Percentiles rank a stretch among this genome's conserved stretches.
These are phyloP conservation scores for Trametes maxima DNA, from an alignment of 768 basidiomycete species.

Conservation along the genomic window DNA sequence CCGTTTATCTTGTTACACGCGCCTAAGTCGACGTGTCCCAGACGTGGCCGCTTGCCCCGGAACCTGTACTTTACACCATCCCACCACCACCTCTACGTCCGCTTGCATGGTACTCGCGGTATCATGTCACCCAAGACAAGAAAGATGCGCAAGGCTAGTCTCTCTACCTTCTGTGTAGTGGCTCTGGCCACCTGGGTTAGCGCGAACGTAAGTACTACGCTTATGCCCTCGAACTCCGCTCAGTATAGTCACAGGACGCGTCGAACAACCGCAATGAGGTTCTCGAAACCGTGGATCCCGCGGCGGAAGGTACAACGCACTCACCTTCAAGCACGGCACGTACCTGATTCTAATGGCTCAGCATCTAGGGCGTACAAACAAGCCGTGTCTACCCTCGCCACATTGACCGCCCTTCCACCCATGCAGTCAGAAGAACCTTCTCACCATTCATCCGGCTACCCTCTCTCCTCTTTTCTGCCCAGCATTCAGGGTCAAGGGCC, in stretches of 20 bases:
- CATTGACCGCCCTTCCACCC: constrained; percentile 62
- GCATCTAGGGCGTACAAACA: constrained; percentile 77
- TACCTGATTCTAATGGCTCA: constrained; percentile 33
- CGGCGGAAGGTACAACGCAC: constrained; percentile 25
- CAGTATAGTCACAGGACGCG: background rate
- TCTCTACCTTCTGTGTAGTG: constrained; percentile 35
- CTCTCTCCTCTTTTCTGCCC: constrained; percentile 68
- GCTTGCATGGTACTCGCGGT: background rate
- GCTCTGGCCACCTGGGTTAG: constrained; percentile 30
- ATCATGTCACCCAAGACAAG: constrained; percentile 5
- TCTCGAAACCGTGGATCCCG: constrained; percentile 21
- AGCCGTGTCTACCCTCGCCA: constrained; percentile 66
- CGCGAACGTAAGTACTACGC: constrained; percentile 19
- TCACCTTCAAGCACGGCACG: background rate
- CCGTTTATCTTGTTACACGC: no score
- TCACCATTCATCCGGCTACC: constrained; percentile 50
- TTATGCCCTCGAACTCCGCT: background rate
- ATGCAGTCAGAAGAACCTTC: constrained; percentile 57
- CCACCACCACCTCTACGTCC: background rate
- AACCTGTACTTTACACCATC: background rate
- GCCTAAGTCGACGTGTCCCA: background rate
- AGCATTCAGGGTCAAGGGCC: constrained; percentile 79
- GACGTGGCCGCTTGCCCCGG: background rate
- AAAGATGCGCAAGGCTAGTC: constrained; percentile 31
- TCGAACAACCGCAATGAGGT: constrained; percentile 5